phyloP scores from a whole-genome alignment of 768 basidiomycete genomes.

The Roridomyces roridus region DNA sequence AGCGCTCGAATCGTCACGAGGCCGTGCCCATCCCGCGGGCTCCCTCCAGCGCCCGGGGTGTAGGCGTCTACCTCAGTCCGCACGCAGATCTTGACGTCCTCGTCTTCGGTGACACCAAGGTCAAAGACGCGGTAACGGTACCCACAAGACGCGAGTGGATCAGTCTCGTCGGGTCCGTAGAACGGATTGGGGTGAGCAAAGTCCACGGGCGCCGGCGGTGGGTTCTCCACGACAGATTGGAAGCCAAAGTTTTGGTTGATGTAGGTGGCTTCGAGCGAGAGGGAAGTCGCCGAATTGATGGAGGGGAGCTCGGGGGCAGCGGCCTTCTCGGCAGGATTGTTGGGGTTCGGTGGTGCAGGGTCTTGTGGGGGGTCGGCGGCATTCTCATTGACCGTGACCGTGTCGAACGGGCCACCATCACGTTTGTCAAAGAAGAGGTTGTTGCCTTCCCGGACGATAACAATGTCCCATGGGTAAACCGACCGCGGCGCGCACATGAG shows the following conservation, averaged over 20 bases:
- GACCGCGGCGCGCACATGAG: constrained; percentile 97
- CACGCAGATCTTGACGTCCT: constrained; percentile 89
- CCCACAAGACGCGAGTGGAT: constrained; percentile 93
- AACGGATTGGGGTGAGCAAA: constrained; percentile 94
- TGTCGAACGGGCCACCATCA: constrained; percentile 96
- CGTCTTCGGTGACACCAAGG: constrained; percentile 87
- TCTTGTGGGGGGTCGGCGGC: constrained; percentile 93
- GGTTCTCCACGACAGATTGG: constrained; percentile 85
- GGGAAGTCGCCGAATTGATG: constrained; percentile 91
- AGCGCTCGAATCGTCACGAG: constrained; percentile 92
- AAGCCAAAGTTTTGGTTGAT: constrained; percentile 99
- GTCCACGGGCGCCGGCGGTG: constrained; percentile 68
- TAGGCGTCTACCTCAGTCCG: constrained; percentile 97
- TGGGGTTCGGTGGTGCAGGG: constrained; percentile 76
- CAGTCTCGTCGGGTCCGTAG: constrained; percentile 91
- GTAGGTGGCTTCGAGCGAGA: constrained; percentile 97
- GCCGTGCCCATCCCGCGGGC: constrained; percentile 72
- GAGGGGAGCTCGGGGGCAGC: constrained; percentile 72
- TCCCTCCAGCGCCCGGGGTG: constrained; percentile 61
- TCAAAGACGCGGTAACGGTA: constrained; percentile 97
- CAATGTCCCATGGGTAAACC: constrained; percentile 98
- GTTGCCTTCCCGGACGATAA: constrained; percentile 92
- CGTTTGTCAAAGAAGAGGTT: constrained; percentile 97
- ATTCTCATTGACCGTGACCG: constrained; percentile 98
- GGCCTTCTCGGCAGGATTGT: constrained; percentile 73